Base-by-base conservation (phyloP, 2,329 filamentous ascomycete species). In the Pseudogymnoascus sp. region DNA sequence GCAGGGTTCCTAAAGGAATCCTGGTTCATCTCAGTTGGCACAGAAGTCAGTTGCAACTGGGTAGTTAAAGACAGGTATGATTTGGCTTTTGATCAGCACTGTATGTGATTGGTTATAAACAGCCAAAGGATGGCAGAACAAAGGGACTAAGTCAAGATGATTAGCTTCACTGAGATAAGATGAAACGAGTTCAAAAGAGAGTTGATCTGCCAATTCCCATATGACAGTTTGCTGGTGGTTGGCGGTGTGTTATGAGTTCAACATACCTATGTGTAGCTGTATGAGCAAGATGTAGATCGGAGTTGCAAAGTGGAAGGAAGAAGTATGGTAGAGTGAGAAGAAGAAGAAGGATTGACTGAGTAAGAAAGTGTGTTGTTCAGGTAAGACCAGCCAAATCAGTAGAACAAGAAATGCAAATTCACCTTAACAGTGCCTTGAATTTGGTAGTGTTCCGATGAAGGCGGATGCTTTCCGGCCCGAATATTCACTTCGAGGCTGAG, bases 31-130 rank as follows among this genome's bases (percentile, higher is more conserved):
- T 55, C 48, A 55, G 21, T 55, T 10, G 35, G 13, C 7, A 55
- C 29, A 5, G 33, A 31, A 35, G 48, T 33, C 48, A 33, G 48
- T 21, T 55, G 29, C 48, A 55, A 33, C 48, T 21, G 48, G 13
- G 29, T 33, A 55, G 48, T 35, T 31, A 55, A 33, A 55, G 48
- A 55, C 48, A 35, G 48, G n/a, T 55, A 55, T 55, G 15, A n/a
- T 55, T 55, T 33, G 48, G n/a, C 21, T 21, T 21, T 33, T 12
- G 29, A 21, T 35, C 27, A 33, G 17, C n/a, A 13, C 48, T 13
- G n/a, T 21, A 21, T 21, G 21, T 21, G 21, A 21, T 17, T 55
- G 15, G 29, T 17, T 29, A 55, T 6, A 29, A 33, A 55, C 12
- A 55, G 29, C 27, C 29, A 55, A 55, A 55, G 29, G 48, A 35